Conservation (phyloP, 148 eudicot genomes). For the Dianthus caryophyllus region DNA sequence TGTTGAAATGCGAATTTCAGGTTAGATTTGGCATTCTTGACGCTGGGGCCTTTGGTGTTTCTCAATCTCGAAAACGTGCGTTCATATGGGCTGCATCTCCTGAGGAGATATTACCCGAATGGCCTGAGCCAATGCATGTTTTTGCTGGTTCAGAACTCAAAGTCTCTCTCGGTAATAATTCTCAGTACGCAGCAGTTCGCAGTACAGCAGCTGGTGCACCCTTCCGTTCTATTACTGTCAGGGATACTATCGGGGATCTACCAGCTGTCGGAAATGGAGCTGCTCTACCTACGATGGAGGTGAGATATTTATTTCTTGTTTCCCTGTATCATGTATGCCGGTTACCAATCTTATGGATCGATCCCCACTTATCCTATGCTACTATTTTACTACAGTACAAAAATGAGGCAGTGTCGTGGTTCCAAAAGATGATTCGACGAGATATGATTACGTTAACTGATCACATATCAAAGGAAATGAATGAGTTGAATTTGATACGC, state of each 20-base stretch:
- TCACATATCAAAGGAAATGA: conserved; percentile 91
- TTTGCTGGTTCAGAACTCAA: conserved; percentile 83
- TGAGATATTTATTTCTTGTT: conserved; percentile 23
- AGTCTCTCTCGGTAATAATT: conserved; percentile 39
- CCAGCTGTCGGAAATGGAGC: conserved; percentile 90
- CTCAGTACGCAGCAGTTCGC: conserved; percentile 75
- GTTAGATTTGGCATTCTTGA: conserved; percentile 97
- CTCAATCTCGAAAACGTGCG: conserved; percentile 94
- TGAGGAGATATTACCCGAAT: conserved; percentile 77
- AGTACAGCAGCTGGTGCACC: conserved; percentile 92
- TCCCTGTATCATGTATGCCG: not conserved
- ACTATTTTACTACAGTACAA: conserved; percentile 48
- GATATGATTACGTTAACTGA: conserved; percentile 47
- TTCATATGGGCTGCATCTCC: conserved; percentile 99
- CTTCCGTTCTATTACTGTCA: conserved; percentile 84
- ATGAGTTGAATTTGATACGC: conserved; percentile 79
- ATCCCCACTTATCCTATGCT: not conserved
- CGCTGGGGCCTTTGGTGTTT: conserved; percentile 94
- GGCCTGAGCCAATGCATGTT: conserved; percentile 99
- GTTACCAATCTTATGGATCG: not conserved
- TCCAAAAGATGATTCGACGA: conserved; percentile 80
- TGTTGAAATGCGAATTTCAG: conserved; percentile 30
- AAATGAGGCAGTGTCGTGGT: conserved; percentile 79
- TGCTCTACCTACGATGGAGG: conserved; percentile 57
- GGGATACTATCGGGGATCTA: conserved; percentile 97